Evolutionary conservation across 2,329 filamentous ascomycete genomes (phyloP), one percentile per base, ranked within the genome.

Genomic region (Aspergillus aculeatus): DNA sequence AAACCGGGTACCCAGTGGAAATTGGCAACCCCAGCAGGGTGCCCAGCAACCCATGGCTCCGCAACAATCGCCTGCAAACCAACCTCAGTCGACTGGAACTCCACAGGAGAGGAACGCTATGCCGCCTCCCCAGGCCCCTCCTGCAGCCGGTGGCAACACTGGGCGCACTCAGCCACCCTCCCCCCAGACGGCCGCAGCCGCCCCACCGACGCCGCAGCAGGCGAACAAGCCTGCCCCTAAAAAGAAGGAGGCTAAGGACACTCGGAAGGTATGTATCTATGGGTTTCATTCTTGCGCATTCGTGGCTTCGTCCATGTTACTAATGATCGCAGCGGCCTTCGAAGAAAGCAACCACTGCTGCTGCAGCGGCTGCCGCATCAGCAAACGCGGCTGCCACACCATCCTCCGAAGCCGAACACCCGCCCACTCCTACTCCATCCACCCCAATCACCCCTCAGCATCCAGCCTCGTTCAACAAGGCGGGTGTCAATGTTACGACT

Each of bases 171-270:
- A 77, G 62, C 75, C 77, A 16, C 70, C 74, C 23, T 81, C 80
- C 56, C 80, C 80, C 52, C 73, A 79, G 58, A 75, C 75, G n/a
- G 73, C 70, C 48, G 66, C 68, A 19, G 75, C 78, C 57, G 84
- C 84, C 21, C 85, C 86, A 16, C 85, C 86, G 5, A 88, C 86
- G 5, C 86, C 86, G 2, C 84, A 82, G 61, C 84, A 86, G 70
- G 68, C 76, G n/a, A 83, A 81, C 69, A 88, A 80, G 68, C 78
- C 73, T n/a, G 82, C 80, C 53, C 83, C 82, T 9, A 87, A 86
- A 70, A 87, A 87, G 77, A 86, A 86, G 71, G 79, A 80, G 35
- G 74, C 75, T 6, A 83, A 84, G 66, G 82, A 84, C 62, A 80
- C 49, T 32, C 78, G 78, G 64, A 84, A 84, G 78, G 82, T 83